Conservation (phyloP, 768 basidiomycete species). For the Auricularia sp. region DNA sequence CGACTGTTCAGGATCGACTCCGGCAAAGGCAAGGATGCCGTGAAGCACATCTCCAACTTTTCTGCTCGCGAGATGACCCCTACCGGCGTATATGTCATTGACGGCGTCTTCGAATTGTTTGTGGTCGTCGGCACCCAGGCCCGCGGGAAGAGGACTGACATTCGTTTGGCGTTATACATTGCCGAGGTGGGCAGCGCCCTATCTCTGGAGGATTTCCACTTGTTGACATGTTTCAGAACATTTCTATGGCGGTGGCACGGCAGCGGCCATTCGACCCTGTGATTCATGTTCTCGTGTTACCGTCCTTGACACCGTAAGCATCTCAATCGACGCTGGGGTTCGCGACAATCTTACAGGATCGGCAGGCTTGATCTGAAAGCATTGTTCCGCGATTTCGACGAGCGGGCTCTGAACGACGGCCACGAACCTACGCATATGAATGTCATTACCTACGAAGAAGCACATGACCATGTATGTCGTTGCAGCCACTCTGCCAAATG, state of each 20-base stretch:
- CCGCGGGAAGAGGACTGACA: constrained; percentile 48
- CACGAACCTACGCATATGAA: constrained; percentile 69
- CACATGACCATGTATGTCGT: constrained; percentile 47
- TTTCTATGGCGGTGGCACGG: constrained; percentile 41
- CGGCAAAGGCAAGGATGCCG: constrained; percentile 25
- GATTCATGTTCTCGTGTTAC: constrained; percentile 63
- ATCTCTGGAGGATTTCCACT: background rate
- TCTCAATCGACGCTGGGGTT: background rate
- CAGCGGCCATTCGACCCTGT: constrained; percentile 61
- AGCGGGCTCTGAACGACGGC: constrained; percentile 37
- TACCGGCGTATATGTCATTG: constrained; percentile 51
- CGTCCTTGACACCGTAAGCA: constrained; percentile 51
- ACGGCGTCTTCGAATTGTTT: constrained; percentile 75
- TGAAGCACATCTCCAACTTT: constrained; percentile 37
- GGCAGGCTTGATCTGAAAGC: constrained; percentile 45
- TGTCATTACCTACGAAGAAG: constrained; percentile 47
- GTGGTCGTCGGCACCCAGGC: constrained; percentile 60
- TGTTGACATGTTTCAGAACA: constrained; percentile 31
- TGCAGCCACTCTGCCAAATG: constrained; percentile 7
- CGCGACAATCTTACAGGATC: background rate
- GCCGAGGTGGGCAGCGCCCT: constrained; percentile 37
- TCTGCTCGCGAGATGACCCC: constrained; percentile 25
- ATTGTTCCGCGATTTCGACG: constrained; percentile 62
- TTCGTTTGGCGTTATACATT: constrained; percentile 48
- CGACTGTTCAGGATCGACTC: constrained; percentile 52